Evolutionary conservation across 1,284 basidiomycete species (phyloP), one percentile per base, ranked within the genome.

Genomic region (Tylopilus orsonianus): DNA sequence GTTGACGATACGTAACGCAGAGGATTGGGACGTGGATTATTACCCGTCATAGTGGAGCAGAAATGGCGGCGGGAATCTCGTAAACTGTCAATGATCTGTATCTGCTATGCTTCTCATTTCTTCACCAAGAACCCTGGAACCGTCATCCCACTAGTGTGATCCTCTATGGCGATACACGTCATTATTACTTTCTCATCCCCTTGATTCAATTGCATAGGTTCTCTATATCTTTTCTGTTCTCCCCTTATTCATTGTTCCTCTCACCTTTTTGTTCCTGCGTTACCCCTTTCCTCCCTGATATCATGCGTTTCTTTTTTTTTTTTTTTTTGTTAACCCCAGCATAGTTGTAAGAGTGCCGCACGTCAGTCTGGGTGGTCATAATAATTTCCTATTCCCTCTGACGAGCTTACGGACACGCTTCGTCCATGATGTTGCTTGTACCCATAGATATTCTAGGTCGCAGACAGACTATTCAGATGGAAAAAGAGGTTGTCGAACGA

Each of bases 21-120:
- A 56, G 62, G 64, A 65, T 30, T 65, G 64, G 64, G 64, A 65
- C 32, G 53, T 54, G 13, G 64, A 65, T 33, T 67, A 58, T 42
- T 65, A 56, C 9, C 52, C 57, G 34, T 68, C 60, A 49, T 67
- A 52, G 38, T 36, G 26, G 41, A 33, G 26, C 14, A 2, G 13
- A 41, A 38, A 35, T 13, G 8, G 13, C 23, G 30, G 38, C 20
- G 7, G 19, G 10, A 39, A 32, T 48, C 22, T 23, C 41, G 26
- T 39, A 16, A 48, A 39, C 29, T 54, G 48, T 58, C 19, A 37
- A 27, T 40, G n/a, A 48, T 39, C 20, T 59, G 51, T 59, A 59
- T 44, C 43, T 50, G 44, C 41, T 49, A 24, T 48, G 44, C 44
- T 27, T 44, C 26, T 49, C 42, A 24, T 30, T 20, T 35, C 35